These are phyloP conservation scores for Debaryomyces psychrophilus DNA, from an alignment of 1,139 yeast genomes.

Conservation along the genomic window DNA sequence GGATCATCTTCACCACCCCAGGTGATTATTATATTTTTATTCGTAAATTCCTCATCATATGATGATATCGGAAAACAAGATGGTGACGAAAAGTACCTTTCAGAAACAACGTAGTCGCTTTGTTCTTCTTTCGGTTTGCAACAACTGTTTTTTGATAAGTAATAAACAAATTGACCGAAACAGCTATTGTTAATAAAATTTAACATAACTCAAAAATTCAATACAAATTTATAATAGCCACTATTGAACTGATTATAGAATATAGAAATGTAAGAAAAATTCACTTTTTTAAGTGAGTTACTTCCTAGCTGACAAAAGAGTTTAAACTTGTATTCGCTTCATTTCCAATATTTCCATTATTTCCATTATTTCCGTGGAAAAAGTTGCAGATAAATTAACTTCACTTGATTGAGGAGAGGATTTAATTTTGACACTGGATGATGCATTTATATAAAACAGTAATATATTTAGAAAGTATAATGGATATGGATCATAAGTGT, in stretches of 20 bases:
- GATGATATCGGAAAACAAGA: background rate
- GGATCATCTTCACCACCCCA: conserved; percentile 60
- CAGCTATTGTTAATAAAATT: conserved; percentile 32
- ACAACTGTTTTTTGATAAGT: conserved; percentile 28
- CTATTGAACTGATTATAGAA: background rate
- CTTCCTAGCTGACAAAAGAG: too few species aligned
- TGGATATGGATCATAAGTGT: too few species aligned
- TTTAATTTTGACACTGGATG: too few species aligned
- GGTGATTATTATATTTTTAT: conserved; percentile 20
- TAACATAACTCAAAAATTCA: background rate
- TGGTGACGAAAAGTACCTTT: conserved; percentile 23
- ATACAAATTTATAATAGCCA: too few species aligned
- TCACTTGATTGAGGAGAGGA: too few species aligned
- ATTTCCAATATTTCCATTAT: background rate
- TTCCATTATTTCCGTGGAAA: conserved; percentile 1
- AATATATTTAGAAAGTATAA: too few species aligned
- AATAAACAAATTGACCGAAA: conserved; percentile 33
- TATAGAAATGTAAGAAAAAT: background rate
- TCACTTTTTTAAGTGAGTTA: background rate
- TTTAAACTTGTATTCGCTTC: background rate
- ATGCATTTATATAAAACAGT: too few species aligned
- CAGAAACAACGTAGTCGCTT: conserved; percentile 33
- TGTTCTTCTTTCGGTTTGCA: conserved; percentile 34
- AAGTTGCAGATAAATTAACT: too few species aligned
- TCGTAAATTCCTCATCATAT: background rate